phyloP scores from a whole-genome alignment of 2,329 filamentous ascomycete genomes.

The Aspergillus spinulosporus region DNA sequence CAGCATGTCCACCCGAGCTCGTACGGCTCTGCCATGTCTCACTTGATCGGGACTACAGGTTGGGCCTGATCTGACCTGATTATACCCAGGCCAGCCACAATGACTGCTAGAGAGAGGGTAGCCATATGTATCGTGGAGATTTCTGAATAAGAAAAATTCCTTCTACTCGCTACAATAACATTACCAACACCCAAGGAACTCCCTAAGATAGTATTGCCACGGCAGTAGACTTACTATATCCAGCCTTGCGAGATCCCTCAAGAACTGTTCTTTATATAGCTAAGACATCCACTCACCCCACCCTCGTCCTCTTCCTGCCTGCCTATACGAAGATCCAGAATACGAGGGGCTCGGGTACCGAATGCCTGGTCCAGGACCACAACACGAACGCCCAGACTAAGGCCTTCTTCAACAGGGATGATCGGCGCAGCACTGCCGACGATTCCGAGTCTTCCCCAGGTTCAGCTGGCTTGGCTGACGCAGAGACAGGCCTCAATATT shows the following conservation, averaged over 20 bases:
- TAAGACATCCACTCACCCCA: background rate
- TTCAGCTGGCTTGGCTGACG: background rate
- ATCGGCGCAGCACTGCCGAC: background rate
- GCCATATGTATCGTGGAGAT: too few species aligned
- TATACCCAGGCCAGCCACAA: background rate
- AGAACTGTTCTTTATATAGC: background rate
- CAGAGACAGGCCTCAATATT: too few species aligned
- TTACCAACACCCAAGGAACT: background rate
- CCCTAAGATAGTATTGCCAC: background rate
- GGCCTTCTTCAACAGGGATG: background rate
- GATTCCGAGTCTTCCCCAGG: background rate
- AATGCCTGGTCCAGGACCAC: background rate
- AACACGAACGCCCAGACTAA: background rate
- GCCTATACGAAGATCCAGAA: background rate
- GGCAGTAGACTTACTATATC: background rate
- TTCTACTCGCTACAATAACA: too few species aligned
- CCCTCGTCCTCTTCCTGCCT: background rate
- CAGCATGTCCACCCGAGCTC: background rate
- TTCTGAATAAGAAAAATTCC: too few species aligned
- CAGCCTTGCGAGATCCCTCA: background rate
- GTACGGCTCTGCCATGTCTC: background rate
- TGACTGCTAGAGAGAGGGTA: background rate
- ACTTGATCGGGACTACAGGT: background rate
- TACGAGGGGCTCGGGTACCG: background rate
- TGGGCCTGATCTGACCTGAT: background rate